Base-by-base conservation (phyloP, 176 grass and related monocot species). In the Ampelocalamus luodianensis region DNA sequence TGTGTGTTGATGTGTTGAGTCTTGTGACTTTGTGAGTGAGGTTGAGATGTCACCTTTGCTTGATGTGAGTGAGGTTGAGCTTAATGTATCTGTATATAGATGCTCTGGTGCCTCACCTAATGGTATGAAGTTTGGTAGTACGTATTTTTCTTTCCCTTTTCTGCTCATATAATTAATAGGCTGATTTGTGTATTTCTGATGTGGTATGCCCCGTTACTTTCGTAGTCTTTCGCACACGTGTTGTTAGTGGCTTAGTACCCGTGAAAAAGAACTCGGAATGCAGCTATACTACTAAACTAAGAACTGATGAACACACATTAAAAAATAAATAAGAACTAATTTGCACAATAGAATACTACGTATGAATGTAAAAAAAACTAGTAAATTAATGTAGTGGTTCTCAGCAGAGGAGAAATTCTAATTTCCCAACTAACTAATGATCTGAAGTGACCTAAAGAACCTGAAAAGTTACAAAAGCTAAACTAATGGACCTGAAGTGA, bases 61-160 rank as follows among this genome's bases (percentile, higher is more conserved):
- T 72, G 87, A 71, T 86, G 65, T 48, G 69, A 87, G 89, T 87
- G 89, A 90, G 80, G 89, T 84, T 90, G 75, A 90, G 89, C 75
- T 69, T 75, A 8, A 3, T 51, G 43, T 55, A 53, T 84, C 38
- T 87, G 89, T 91, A 83, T 43, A 91, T 87, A 79, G 45, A 90
- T 58, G 85, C 89, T 91, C 89, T 75, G 56, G 63, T 80, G 89
- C 89, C 89, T 91, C 69, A 87, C 89, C 89, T 87, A 32, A 84
- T 84, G 70, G 71, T 84, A 76, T 76, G 73, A 38, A 27, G 71
- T 84, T 56, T 82, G 39, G 24, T 81, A 26, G 36, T 6, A 9
- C 2, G n/a, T 81, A 39, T 49, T 82, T 71, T 64, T 63, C 68
- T 84, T 12, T 3, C 45, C 58, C 29, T 66, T 65, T 65, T 80